phyloP scores from a whole-genome alignment of 768 basidiomycete species.

The Roridomyces roridus region DNA sequence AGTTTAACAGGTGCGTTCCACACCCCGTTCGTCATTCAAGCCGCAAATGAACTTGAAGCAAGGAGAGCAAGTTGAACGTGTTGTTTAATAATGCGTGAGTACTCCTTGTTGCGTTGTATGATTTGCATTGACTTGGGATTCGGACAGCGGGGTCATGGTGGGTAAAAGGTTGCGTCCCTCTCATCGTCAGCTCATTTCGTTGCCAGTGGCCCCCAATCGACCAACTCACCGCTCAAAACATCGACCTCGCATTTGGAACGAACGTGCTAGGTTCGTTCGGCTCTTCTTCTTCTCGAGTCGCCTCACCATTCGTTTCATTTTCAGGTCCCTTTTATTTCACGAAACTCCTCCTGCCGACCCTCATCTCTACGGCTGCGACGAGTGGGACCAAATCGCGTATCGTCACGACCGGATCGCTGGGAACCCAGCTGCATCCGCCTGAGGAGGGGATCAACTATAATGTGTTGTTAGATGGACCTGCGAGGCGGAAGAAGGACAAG shows the following conservation, averaged over 20 bases:
- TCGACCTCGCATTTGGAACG: conserved; percentile 62
- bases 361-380: conserved; percentile 40
- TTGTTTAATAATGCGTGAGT: conserved; percentile 59
- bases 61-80: conserved; percentile 51
- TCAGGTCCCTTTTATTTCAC: conserved; percentile 54
- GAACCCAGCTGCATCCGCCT: conserved; percentile 16
- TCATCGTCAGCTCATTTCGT: neutral
- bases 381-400: conserved; percentile 45
- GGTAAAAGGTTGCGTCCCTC: neutral
- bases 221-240: conserved; percentile 52
- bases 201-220: conserved; percentile 43
- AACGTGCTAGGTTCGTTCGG: conserved; percentile 58
- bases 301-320: conserved; percentile 1
- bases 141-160: neutral
- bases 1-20: conserved; percentile 43
- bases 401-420: conserved; percentile 46
- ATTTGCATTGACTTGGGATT: no score
- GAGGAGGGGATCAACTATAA: conserved; percentile 38
- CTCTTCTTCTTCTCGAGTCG: conserved; percentile 16
- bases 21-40: no score
- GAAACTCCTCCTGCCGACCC: conserved; percentile 48
- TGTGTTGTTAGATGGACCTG: conserved; percentile 46
- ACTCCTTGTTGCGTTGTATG: no score
- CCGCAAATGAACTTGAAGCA: conserved; percentile 36
- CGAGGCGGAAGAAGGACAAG: conserved; percentile 23